Evolutionary conservation across 805 yeast species (phyloP).

Genomic region (Torulaspora quercuum): DNA sequence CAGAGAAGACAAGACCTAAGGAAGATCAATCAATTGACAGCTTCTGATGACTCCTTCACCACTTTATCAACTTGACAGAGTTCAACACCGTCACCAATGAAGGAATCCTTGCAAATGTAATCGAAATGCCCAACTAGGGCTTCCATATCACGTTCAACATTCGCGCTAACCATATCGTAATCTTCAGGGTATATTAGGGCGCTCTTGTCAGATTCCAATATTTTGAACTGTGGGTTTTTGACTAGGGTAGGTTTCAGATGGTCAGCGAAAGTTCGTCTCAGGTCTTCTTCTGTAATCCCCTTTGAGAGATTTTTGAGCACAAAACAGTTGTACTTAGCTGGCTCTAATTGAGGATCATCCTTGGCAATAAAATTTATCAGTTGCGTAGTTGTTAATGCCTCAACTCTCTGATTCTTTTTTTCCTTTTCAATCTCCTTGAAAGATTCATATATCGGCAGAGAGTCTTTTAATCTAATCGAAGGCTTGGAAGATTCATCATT

Average conservation of each 20-base stretch:
- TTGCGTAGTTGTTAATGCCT: constrained; percentile 25
- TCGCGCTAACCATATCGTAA: constrained; percentile 36
- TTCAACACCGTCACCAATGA: constrained; percentile 26
- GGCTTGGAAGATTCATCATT: constrained; percentile 30
- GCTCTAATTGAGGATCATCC: constrained; percentile 24
- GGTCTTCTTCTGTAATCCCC: constrained; percentile 49
- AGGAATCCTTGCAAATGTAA: constrained; percentile 24
- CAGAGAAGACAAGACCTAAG: too few relatives aligned
- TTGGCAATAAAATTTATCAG: constrained; percentile 28
- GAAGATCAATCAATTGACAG: background rate
- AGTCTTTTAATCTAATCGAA: constrained; percentile 24
- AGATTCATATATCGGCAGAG: constrained; percentile 46
- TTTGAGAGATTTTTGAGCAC: constrained; percentile 50
- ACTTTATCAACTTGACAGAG: constrained; percentile 22
- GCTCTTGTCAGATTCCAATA: constrained; percentile 10
- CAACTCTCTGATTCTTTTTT: constrained; percentile 30
- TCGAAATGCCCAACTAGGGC: constrained; percentile 38
- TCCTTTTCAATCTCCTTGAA: constrained; percentile 37
- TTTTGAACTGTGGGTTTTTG: constrained; percentile 25
- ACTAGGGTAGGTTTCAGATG: constrained; percentile 32
- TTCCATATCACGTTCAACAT: constrained; percentile 44
- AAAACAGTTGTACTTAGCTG: constrained; percentile 48
- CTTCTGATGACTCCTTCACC: constrained; percentile 8
- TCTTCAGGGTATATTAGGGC: constrained; percentile 35
- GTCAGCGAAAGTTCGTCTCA: constrained; percentile 38